Evolutionary conservation across 805 yeast species (phyloP).

Genomic region (Myxozyma kluyveri): DNA sequence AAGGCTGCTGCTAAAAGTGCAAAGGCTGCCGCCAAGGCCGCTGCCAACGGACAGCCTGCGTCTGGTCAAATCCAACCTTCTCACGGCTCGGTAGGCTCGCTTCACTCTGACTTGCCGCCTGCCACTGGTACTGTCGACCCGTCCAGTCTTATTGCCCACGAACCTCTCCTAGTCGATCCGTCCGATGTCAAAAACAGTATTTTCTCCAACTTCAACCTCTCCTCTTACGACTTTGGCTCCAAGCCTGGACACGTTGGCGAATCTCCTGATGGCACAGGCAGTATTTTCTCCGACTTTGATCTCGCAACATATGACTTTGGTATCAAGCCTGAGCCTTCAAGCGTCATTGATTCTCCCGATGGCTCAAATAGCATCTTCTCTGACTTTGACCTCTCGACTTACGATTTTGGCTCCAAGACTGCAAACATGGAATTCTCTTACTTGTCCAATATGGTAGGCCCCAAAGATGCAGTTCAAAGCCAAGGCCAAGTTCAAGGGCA

Average conservation of each 20-base stretch:
- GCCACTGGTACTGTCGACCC: not conserved
- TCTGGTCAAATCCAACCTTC: no score
- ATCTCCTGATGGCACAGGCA: not conserved
- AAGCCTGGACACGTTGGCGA: slow-evolving; percentile 29
- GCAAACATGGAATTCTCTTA: slow-evolving; percentile 40
- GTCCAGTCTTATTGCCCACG: not conserved
- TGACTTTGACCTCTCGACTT: slow-evolving; percentile 20
- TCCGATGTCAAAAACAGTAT: slow-evolving; percentile 5
- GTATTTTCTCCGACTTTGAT: slow-evolving; percentile 17
- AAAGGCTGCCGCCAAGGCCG: not conserved
- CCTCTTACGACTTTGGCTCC: slow-evolving; percentile 37
- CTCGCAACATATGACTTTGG: slow-evolving; percentile 3
- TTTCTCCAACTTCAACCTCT: slow-evolving; percentile 20
- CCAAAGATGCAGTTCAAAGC: slow-evolving; percentile 10
- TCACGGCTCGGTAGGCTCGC: not conserved
- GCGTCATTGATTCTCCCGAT: slow-evolving; percentile 17
- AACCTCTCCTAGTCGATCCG: not conserved
- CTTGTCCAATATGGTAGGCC: slow-evolving; percentile 37
- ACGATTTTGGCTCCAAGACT: slow-evolving; percentile 39
- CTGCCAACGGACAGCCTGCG: not conserved
- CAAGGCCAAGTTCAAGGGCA: no score
- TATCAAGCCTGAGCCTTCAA: not conserved
- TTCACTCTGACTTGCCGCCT: not conserved
- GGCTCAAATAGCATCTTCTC: slow-evolving; percentile 20
- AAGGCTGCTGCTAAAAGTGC: no score